Conservation (phyloP, 2,329 filamentous ascomycete species). For the Diaporthe helianthi region DNA sequence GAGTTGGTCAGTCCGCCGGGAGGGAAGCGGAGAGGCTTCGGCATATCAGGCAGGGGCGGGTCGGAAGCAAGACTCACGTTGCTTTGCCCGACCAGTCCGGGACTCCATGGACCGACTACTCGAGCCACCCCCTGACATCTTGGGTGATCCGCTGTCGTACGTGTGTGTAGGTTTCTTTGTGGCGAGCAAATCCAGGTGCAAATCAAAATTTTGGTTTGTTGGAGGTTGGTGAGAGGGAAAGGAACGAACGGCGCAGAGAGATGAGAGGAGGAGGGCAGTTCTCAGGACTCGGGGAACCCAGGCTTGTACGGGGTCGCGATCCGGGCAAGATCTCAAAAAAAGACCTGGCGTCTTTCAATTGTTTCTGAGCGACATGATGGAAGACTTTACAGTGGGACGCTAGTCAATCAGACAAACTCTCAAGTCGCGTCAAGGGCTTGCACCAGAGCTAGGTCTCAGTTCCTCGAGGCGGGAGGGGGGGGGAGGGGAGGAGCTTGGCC, state of each 20-base stretch:
- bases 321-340: constrained; percentile 34
- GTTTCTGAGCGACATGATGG: constrained; percentile 36
- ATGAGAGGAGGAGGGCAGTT: constrained; percentile 5
- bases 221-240: neutral
- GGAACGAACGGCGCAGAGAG: constrained; percentile 16
- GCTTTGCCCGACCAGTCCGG: constrained; percentile 77
- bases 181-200: constrained; percentile 20
- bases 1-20: constrained; percentile 47
- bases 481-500: neutral
- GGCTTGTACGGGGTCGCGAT: constrained; percentile 19
- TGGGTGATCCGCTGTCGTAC: constrained; percentile 32
- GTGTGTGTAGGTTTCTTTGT: constrained; percentile 39
- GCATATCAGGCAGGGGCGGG: constrained; percentile 36
- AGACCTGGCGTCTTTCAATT: constrained; percentile 35
- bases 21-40: constrained; percentile 30
- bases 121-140: constrained; percentile 33
- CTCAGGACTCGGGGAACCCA: constrained; percentile 5
- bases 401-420: constrained; percentile 8
- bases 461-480: too few species aligned
- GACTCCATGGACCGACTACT: constrained; percentile 71
- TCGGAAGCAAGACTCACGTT: constrained; percentile 68
- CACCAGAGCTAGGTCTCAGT: neutral
- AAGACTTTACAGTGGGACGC: constrained; percentile 23
- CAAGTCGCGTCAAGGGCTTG: constrained; percentile 7
- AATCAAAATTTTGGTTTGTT: neutral